Base-by-base conservation (phyloP, 768 basidiomycete species). In the Auricularia cornea region DNA sequence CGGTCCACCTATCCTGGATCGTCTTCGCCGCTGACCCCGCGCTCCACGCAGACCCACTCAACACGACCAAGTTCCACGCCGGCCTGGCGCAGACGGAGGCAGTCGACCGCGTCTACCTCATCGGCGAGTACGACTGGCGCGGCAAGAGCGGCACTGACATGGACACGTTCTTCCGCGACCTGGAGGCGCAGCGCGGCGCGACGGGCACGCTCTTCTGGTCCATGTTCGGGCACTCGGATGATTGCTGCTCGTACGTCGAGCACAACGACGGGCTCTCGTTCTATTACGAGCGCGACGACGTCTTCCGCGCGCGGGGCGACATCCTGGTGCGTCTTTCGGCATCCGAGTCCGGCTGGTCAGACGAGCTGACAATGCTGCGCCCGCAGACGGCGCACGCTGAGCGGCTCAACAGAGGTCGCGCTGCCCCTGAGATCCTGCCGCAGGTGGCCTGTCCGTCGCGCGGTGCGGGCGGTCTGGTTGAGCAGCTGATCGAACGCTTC, bases 161-260 rank as follows among this genome's bases (percentile, higher is more conserved):
- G 56, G 41, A 59, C 8, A 61, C 38, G 16, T 68, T 69, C 60
- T 67, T 71, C 59, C 33, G 48, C 28, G 62, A 62, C 2, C 63
- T 70, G 48, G 65, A 69, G 38, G 44, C 56, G 40, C 62, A 66
- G 32, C 14, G 31, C 2, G 68, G 68, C 1, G 56, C n/a, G n/a
- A n/a, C 66, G 1, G 72, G 71, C 3, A 70, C 68, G 44, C 62
- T 70, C 57, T 72, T 70, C 60, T 73, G 71, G 72, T 68, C 67
- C 57, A 52, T 73, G 8, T 74, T 74, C 26, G 70, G 70, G 6
- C 70, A 73, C 62, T 72, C 60, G n/a, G 65, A 64, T 16, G 20
- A 56, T 2, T 64, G 61, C 32, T 70, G 70, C 64, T 32, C 60
- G 4, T 72, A 65, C 62, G 72, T 73, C 4, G 32, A 68, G 44